Evolutionary conservation across 169 alveolate genomes (phyloP), one percentile per base, ranked within the genome.

Genomic region (Perkinsus marinus): DNA sequence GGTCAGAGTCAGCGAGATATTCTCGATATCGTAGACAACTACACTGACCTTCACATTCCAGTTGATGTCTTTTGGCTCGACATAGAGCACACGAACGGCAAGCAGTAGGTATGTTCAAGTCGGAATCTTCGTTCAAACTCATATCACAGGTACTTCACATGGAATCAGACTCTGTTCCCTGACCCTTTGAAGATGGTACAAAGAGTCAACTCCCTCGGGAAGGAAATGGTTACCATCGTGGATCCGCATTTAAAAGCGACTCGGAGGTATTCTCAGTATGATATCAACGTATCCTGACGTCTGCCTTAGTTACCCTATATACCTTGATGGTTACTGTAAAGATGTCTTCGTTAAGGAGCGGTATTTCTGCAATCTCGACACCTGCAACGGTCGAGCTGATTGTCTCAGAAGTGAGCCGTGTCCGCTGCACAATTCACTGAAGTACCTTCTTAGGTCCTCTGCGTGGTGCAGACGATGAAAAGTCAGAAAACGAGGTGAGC

Each of bases 31-130:
- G 79, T 57, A 5, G 22, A 57, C 7, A 57, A 57, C 79, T 57
- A 57, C 79, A 57, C 79, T 13, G 34, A 57, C 34, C 90, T 93
- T 91, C 92, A 94, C 19, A 95, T 97, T 34, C 98, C 98, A 16
- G 92, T 94, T 68, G 99, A 97, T 93, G 94, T 95, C 43, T 90
- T 97, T 39, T 97, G 98, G 98, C 95, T 97, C 10, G 99, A 97
- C 95, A 97, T 97, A 41, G 99, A 97, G 89, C 98, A 97, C 92
- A 95, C 98, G 39, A 94, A 95, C 92, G 94, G 95, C 37, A 97
- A 96, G 93, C 79, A 57, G 79, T 57, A 30, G 22, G 79, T 26
- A 16, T 13, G 22, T 57, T 57, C 79, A 19, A 2, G 26, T 30
- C 22, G n/a, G n/a, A n/a, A n/a, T 57, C 19, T 57, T 13, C 79